Percentiles rank a stretch among this genome's conserved stretches.
Evolutionary conservation across 2,329 filamentous ascomycete species (phyloP).

Genomic region (Fusarium sterilihyphosum): DNA sequence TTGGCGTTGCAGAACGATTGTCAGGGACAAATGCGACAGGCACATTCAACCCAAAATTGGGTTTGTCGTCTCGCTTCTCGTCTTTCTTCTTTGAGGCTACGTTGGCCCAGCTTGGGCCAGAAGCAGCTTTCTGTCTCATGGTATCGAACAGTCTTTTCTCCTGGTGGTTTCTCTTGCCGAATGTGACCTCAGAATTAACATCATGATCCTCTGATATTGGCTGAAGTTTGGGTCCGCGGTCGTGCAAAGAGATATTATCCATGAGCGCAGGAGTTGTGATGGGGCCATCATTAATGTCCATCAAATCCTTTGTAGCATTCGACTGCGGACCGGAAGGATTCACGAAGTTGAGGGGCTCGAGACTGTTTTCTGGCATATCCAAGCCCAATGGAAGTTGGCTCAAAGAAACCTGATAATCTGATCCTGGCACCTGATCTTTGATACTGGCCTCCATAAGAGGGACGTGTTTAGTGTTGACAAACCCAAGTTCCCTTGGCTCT

Average conservation of each 20-base stretch:
- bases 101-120: slow-evolving; percentile 9
- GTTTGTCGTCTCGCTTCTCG: background rate
- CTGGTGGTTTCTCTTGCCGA: slow-evolving; percentile 12
- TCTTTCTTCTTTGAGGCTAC: slow-evolving; percentile 10
- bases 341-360: background rate
- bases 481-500: background rate
- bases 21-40: background rate
- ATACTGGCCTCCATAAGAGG: background rate
- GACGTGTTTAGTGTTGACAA: background rate
- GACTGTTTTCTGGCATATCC: background rate
- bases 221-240: background rate
- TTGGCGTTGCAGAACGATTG: background rate
- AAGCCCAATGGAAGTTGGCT: slow-evolving; percentile 8
- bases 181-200: slow-evolving; percentile 6
- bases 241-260: background rate
- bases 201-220: background rate
- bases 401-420: background rate
- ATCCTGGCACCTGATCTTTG: background rate
- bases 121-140: slow-evolving; percentile 37
- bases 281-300: slow-evolving; percentile 22
- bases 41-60: slow-evolving; percentile 18
- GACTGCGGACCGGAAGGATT: background rate
- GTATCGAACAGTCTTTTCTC: slow-evolving; percentile 26
- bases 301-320: slow-evolving; percentile 10
- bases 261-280: slow-evolving; percentile 25